Percentiles rank a stretch among this genome's conserved stretches.
These are phyloP conservation scores for Conoideocrella luteorostrata DNA, from an alignment of 2,329 filamentous ascomycete species.

Conservation along the genomic window DNA sequence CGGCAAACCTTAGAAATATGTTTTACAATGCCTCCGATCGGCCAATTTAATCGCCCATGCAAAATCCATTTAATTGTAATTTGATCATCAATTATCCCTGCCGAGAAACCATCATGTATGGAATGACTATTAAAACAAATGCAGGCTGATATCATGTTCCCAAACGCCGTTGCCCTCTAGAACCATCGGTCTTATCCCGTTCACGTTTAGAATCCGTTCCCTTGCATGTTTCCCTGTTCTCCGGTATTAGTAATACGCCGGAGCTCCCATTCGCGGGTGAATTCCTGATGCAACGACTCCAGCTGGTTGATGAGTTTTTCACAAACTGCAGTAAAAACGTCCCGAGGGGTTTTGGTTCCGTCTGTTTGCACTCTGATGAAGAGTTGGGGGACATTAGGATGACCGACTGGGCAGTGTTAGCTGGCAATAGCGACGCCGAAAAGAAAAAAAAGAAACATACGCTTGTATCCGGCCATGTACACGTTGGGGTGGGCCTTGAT, in stretches of 20 bases:
- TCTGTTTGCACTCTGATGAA: conserved; percentile 85
- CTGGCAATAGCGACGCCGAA: conserved; percentile 15
- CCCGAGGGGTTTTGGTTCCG: conserved; percentile 79
- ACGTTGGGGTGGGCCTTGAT: conserved; percentile 81
- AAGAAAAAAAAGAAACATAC: conserved; percentile 39
- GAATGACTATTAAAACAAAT: neutral
- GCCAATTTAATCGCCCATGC: neutral
- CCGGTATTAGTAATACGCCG: conserved; percentile 73
- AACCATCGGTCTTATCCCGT: neutral
- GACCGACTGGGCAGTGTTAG: conserved; percentile 34
- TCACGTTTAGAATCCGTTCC: conserved; percentile 25
- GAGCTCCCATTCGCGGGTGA: conserved; percentile 87
- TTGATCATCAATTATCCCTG: too few species aligned
- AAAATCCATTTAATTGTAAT: too few species aligned
- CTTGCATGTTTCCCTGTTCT: conserved; percentile 43
- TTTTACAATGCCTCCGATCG: neutral
- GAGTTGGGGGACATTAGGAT: conserved; percentile 56
- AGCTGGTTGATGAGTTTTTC: conserved; percentile 77
- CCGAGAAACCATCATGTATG: too few species aligned
- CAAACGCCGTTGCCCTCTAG: conserved; percentile 18
- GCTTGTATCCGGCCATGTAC: conserved; percentile 87
- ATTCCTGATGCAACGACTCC: conserved; percentile 73
- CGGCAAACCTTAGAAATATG: neutral
- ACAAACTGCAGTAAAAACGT: conserved; percentile 75
- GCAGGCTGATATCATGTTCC: conserved; percentile 9